Evolutionary conservation across 257 asterid species (phyloP), one percentile per base, ranked within the genome.

Genomic region (Lycium ferocissimum): DNA sequence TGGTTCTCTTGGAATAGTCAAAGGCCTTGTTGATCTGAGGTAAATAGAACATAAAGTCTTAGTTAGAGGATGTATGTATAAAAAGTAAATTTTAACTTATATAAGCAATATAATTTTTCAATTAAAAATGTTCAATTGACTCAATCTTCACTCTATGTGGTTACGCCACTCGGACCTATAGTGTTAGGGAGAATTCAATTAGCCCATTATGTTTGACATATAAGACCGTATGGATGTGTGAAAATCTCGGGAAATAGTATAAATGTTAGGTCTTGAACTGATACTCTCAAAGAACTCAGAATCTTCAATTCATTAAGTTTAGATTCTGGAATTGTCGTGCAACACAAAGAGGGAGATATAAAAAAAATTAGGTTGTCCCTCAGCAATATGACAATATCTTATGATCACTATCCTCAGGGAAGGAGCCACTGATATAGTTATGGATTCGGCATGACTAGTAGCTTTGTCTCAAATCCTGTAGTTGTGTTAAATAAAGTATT

Each of bases 1-100:
- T 85, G 98, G 97, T 84, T 94, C 95, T 26, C 91, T 89, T 53
- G 98, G 97, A 78, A 94, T 84, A 58, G 98, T 94, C 88, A 92
- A 84, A 59, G 97, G 95, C 87, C 97, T 91, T 6, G 89, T 93
- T 35, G 98, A 94, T 88, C 98, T 94, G 83, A 62, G 14, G 66
- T 81, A 20, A 22, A 51, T 38, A 57, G 22, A 20, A 2, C 2
- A 12, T 1, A 5, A 35, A 70, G 11, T 14, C 15, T 8, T 17
- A 70, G 5, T 4, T 1, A 18, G 38, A 61, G 51, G 33, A 26
- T 26, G 33, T 26, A 26, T 26, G 33, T 26, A 26, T 26, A 26
- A 26, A 26, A 26, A 26, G 33, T 26, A 26, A 26, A 26, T 26
- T 26, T 26, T 26, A 26, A 26, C 33, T 26, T 26, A 26, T 26